Evolutionary conservation across 2,329 filamentous ascomycete genomes (phyloP).

Genomic region (Clonostachys solani): DNA sequence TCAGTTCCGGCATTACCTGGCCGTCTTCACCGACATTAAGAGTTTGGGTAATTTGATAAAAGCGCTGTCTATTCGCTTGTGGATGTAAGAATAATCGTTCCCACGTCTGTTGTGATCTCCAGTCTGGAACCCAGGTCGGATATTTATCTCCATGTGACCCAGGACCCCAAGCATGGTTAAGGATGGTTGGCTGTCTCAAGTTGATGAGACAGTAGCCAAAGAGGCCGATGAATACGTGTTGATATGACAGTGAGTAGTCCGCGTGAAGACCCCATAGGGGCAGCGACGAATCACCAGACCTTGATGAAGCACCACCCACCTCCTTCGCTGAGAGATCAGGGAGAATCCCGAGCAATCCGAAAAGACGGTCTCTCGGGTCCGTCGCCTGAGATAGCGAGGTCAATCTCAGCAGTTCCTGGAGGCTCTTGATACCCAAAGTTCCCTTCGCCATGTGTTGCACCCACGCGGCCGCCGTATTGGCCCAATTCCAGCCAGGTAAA

Average conservation of each 20-base stretch:
- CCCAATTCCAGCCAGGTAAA: background rate
- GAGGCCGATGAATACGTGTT: background rate
- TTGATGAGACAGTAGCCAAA: background rate
- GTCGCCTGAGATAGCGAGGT: background rate
- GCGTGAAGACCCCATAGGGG: background rate
- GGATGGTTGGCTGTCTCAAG: background rate
- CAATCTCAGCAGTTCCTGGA: background rate
- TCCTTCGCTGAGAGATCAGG: background rate
- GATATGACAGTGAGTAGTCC: background rate
- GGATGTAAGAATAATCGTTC: too few relatives aligned
- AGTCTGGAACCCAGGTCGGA: background rate
- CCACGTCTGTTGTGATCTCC: background rate
- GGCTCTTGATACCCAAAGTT: background rate
- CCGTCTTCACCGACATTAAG: background rate
- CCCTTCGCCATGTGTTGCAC: background rate
- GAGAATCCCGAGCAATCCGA: background rate
- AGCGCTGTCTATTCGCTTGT: too few relatives aligned
- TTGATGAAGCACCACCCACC: background rate
- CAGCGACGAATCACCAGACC: background rate
- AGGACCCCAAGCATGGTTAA: background rate
- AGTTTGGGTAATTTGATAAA: background rate
- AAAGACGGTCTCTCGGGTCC: background rate
- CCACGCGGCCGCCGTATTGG: background rate
- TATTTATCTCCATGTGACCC: too few relatives aligned
- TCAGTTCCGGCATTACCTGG: background rate